A percentile compares a stretch with the other conserved stretches of the same genome.
Conservation (phyloP, 441 rosid genomes). For the Croton laevigatus region DNA sequence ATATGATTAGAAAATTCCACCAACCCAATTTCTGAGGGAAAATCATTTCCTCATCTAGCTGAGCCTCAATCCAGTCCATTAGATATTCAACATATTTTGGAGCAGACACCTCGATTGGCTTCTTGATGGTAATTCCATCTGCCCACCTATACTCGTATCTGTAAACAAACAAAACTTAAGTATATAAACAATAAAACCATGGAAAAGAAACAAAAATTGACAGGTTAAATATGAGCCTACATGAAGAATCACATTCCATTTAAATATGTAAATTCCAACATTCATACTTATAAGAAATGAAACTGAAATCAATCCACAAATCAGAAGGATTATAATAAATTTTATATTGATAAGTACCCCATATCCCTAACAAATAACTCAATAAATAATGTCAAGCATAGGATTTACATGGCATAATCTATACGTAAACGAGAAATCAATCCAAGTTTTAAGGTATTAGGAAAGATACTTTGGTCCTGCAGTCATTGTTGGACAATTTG, state of each 20-base stretch:
- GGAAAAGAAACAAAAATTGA: neutral
- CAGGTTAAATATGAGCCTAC: neutral
- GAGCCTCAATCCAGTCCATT: constrained; percentile 97
- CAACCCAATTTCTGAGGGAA: constrained; percentile 94
- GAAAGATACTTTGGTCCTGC: constrained; percentile 90
- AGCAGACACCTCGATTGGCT: constrained; percentile 95
- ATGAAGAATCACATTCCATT: constrained; percentile 6
- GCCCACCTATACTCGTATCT: constrained; percentile 99
- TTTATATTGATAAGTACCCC: neutral
- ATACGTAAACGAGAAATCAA: neutral
- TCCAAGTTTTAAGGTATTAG: neutral
- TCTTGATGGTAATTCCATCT: constrained; percentile 93
- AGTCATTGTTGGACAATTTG: constrained; percentile 92
- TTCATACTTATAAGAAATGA: neutral
- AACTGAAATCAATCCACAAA: too few relatives aligned
- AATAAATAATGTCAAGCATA: neutral
- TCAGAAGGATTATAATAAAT: neutral
- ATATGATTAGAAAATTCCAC: constrained; percentile 3
- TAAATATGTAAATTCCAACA: neutral
- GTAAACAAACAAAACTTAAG: constrained; percentile 15
- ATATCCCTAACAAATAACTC: neutral
- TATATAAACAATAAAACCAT: neutral
- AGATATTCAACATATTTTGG: constrained; percentile 91
- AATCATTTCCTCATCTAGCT: constrained; percentile 82
- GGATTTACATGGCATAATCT: neutral